Conservation (phyloP, 768 basidiomycete genomes). For the Tylopilus rubrobrunneus region DNA sequence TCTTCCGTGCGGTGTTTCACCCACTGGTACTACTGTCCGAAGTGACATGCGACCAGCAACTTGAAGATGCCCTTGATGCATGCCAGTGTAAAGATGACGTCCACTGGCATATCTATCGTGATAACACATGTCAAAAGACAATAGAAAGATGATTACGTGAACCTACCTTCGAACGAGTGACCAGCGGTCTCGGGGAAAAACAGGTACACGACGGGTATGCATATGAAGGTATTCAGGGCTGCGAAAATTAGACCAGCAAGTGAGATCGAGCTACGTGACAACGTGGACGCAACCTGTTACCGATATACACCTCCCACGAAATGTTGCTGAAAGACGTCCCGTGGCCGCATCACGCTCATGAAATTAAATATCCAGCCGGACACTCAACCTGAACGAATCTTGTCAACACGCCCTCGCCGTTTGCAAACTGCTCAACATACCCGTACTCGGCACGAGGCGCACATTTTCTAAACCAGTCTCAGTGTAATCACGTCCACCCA, state of each 20-base stretch:
- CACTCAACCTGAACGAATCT: slow-evolving; percentile 16
- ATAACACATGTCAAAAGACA: background rate
- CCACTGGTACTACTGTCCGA: no score
- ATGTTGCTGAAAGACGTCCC: slow-evolving; percentile 54
- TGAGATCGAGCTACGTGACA: no score
- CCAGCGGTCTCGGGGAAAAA: slow-evolving; percentile 65
- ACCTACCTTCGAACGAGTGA: slow-evolving; percentile 51
- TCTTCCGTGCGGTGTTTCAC: no score
- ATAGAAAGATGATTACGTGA: no score
- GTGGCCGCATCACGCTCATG: slow-evolving; percentile 57
- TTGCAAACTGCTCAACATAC: slow-evolving; percentile 10
- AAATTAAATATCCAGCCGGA: slow-evolving; percentile 61
- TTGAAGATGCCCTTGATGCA: slow-evolving; percentile 40
- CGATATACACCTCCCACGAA: slow-evolving; percentile 58
- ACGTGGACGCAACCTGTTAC: slow-evolving; percentile 23
- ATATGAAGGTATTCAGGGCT: slow-evolving; percentile 52
- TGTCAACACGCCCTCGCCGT: background rate
- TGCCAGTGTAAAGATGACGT: slow-evolving; percentile 44
- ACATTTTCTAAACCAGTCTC: no score
- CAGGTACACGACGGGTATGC: slow-evolving; percentile 52
- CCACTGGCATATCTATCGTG: slow-evolving; percentile 39
- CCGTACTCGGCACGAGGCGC: slow-evolving; percentile 59
- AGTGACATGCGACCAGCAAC: no score
- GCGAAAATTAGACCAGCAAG: slow-evolving; percentile 43
- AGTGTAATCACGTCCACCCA: no score